phyloP scores from a whole-genome alignment of 2,329 filamentous ascomycete species.

The Chaetomiaceae sp. region DNA sequence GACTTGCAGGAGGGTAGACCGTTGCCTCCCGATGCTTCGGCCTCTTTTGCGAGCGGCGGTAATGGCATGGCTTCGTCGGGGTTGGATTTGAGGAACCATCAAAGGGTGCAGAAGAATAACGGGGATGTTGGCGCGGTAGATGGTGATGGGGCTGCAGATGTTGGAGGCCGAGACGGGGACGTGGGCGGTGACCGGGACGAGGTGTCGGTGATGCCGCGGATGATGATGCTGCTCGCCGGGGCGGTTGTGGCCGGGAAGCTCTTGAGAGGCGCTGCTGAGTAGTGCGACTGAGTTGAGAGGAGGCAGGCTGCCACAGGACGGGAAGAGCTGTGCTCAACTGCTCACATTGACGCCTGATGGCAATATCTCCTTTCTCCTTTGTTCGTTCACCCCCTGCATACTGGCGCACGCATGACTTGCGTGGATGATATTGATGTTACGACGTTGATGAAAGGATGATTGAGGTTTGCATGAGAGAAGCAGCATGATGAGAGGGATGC shows the following conservation, averaged over 20 bases:
- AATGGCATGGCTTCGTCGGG: too few species aligned
- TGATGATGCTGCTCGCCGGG: conserved; percentile 29
- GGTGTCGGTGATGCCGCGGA: conserved; percentile 21
- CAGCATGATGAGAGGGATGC: too few species aligned
- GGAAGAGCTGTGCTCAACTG: too few species aligned
- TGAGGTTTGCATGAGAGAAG: too few species aligned
- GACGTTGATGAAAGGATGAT: background rate
- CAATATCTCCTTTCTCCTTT: conserved; percentile 3
- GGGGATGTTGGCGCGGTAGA: too few species aligned
- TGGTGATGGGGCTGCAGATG: background rate
- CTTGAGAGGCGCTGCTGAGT: conserved; percentile 5
- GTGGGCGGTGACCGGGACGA: background rate
- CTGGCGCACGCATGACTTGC: background rate
- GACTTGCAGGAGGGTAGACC: background rate
- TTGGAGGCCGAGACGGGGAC: background rate
- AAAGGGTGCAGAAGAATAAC: too few species aligned
- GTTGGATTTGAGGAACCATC: background rate
- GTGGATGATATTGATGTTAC: background rate
- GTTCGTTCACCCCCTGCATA: background rate
- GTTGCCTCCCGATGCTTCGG: too few species aligned
- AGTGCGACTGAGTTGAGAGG: too few species aligned
- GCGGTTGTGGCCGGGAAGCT: conserved; percentile 18
- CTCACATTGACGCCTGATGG: background rate
- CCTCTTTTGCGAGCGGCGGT: background rate
- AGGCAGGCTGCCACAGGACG: too few species aligned